Evolutionary conservation across 768 basidiomycete genomes (phyloP), one percentile per base, ranked within the genome.

Genomic region (Lentinula aciculospora): DNA sequence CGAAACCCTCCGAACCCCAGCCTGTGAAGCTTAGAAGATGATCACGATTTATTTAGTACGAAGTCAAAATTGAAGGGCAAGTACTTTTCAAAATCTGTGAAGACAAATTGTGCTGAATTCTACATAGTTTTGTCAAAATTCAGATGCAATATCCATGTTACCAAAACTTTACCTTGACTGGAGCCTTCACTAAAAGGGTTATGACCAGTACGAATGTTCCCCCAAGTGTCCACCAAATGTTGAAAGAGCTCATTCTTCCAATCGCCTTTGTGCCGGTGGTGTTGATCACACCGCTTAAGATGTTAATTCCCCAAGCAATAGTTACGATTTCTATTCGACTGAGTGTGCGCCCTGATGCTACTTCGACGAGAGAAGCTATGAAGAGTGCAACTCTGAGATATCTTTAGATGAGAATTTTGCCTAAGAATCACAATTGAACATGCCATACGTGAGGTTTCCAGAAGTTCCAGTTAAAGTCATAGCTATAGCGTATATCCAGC

Each of bases 381-480:
- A 79, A 84, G 3, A 83, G 67, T 1, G 81, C 82, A 47, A 78
- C 74, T 53, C 81, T 81, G 50, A 6, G 21, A 10, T 42, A 9
- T 28, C 32, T 9, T 54, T 13, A 39, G 15, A 7, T 15, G 21
- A 8, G 15, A 13, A 42, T 42, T 42, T 39, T 23, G 23, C 15
- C 27, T 4, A n/a, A 37, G 32, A 17, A 10, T 13, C 12, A 13
- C 31, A 23, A 53, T 17, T 21, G n/a, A 13, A 39, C 29, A 42
- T 19, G 28, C 46, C 13, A 59, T 53, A 76, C 81, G 79, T 81
- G 25, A 82, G 68, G 58, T 83, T 83, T 17, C 81, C 81, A 0
- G 82, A 81, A 9, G 81, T 82, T 12, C 82, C 82, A 1, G 82
- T 83, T 61, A 83, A 77, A 21, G 76, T 74, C 81, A 84, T 78